Evolutionary conservation across 78 protist species (phyloP), one percentile per base, ranked within the genome.

Genomic region (Creolimax fragrantissima): DNA sequence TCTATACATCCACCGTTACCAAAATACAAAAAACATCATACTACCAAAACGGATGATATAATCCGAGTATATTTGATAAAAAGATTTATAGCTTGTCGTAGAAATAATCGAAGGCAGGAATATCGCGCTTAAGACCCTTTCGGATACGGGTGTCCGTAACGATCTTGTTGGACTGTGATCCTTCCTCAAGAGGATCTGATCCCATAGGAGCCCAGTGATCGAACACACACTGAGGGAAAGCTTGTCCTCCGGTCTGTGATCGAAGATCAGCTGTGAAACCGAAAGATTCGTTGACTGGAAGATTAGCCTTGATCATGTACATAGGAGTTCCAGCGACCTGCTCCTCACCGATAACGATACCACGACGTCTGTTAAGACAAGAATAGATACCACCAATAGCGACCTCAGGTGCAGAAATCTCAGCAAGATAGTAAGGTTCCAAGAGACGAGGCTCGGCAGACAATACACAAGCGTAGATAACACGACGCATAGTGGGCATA

Each of bases 241-340:
- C 99, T 95, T 98, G 97, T 92, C 99, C 99, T 32, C 96, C 95
- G 45, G 99, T 99, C 95, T 94, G 89, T 32, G 98, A 85, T 81
- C 99, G 97, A 24, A 99, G 97, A 90, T 97, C 99, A 84, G 98
- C 96, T 36, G 98, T 96, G 98, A 99, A 97, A 43, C 99, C 99
- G 98, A 99, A 98, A 17, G 99, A 98, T 95, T 98, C 99, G 45
- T 91, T 83, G 93, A 99, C 99, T 47, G 99, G 99, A 84, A 99
- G 90, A 94, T 97, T 88, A 35, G 98, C 98, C 95, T 95, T 96
- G 93, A 99, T 85, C 85, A 92, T 91, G 95, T 84, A 93, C 88
- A 98, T 92, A 85, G 98, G 98, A 11, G 98, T 93, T 32, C 99
- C 98, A 5, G 95, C 94, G 43, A 96, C 93, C 91, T 92, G 97